A percentile compares a stretch with the other conserved stretches of the same genome.
These are phyloP conservation scores for Rusavskia elegans DNA, from an alignment of 495 filamentous ascomycete species.

Conservation along the genomic window DNA sequence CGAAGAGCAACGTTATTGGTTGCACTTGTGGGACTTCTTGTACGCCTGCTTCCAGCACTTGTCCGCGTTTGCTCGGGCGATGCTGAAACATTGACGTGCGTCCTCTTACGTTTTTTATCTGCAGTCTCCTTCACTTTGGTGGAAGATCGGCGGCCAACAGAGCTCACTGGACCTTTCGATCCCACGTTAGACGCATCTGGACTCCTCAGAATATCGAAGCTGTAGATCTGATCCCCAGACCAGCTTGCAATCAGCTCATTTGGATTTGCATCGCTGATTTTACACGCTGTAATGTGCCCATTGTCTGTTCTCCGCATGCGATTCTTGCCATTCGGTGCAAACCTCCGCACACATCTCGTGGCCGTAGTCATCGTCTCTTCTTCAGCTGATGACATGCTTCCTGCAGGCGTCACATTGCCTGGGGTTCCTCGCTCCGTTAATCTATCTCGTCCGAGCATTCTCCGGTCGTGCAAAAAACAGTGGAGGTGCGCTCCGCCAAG, in stretches of 20 bases:
- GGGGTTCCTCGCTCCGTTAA: slow-evolving; percentile 35
- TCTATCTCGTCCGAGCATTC: slow-evolving; percentile 53
- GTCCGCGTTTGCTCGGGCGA: slow-evolving; percentile 28
- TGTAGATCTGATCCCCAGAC: slow-evolving; percentile 62
- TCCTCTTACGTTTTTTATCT: slow-evolving; percentile 42
- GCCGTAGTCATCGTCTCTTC: slow-evolving; percentile 44
- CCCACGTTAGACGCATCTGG: slow-evolving; percentile 35
- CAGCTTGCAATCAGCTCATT: slow-evolving; percentile 63
- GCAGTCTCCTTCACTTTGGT: slow-evolving; percentile 21
- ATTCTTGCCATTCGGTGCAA: slow-evolving; percentile 44
- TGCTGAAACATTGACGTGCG: slow-evolving; percentile 26
- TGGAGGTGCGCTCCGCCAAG: slow-evolving; percentile 57
- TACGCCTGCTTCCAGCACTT: slow-evolving; percentile 27
- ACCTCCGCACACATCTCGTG: slow-evolving; percentile 53
- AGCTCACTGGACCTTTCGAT: slow-evolving; percentile 3
- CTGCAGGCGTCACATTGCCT: slow-evolving; percentile 18
- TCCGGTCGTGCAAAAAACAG: slow-evolving; percentile 60
- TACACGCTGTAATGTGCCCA: slow-evolving; percentile 62
- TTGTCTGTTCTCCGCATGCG: slow-evolving; percentile 36
- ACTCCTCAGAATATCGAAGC: slow-evolving; percentile 51
- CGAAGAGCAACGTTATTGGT: slow-evolving; percentile 28
- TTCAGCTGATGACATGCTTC: slow-evolving; percentile 22
- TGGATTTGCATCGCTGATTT: slow-evolving; percentile 63
- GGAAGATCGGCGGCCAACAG: slow-evolving; percentile 11
- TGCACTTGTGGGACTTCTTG: slow-evolving; percentile 14